Conservation (phyloP, 1,284 basidiomycete species). For the Leccinum fuscescens region DNA sequence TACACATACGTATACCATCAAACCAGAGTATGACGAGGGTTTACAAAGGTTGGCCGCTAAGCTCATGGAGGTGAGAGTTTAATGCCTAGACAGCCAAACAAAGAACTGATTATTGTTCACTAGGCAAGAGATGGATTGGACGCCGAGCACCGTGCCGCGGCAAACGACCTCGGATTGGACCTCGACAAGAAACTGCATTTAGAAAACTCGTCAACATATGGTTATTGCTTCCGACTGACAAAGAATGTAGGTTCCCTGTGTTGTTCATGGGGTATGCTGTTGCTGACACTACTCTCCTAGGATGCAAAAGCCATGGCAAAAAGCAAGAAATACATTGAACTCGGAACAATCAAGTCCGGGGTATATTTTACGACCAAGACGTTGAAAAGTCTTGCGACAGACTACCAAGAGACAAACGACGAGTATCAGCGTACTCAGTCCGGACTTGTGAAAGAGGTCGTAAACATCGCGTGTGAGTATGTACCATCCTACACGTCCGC, state of each 20-base stretch:
- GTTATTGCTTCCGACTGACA: slow-evolving; percentile 92
- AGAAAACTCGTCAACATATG: slow-evolving; percentile 89
- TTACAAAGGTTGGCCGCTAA: slow-evolving; percentile 72
- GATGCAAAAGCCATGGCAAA: slow-evolving; percentile 77
- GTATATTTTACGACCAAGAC: too few relatives aligned
- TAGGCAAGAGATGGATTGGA: slow-evolving; percentile 81
- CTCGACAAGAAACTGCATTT: slow-evolving; percentile 95
- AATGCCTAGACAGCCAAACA: background rate
- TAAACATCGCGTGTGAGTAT: slow-evolving; percentile 25
- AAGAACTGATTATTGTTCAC: background rate
- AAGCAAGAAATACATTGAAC: slow-evolving; percentile 78
- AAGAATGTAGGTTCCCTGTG: slow-evolving; percentile 67
- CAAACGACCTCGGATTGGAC: slow-evolving; percentile 76
- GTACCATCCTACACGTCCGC: background rate
- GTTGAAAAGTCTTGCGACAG: too few relatives aligned
- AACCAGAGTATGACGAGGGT: slow-evolving; percentile 84
- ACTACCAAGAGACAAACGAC: too few relatives aligned
- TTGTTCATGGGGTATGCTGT: background rate
- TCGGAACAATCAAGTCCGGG: slow-evolving; percentile 52
- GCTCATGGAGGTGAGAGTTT: slow-evolving; percentile 50
- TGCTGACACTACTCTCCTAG: slow-evolving; percentile 38
- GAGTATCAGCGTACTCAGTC: too few relatives aligned
- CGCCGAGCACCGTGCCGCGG: slow-evolving; percentile 75
- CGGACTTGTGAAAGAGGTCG: too few relatives aligned
- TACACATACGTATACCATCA: slow-evolving; percentile 88